Conservation (phyloP, 2,329 filamentous ascomycete genomes). For the Massarina eburnea region DNA sequence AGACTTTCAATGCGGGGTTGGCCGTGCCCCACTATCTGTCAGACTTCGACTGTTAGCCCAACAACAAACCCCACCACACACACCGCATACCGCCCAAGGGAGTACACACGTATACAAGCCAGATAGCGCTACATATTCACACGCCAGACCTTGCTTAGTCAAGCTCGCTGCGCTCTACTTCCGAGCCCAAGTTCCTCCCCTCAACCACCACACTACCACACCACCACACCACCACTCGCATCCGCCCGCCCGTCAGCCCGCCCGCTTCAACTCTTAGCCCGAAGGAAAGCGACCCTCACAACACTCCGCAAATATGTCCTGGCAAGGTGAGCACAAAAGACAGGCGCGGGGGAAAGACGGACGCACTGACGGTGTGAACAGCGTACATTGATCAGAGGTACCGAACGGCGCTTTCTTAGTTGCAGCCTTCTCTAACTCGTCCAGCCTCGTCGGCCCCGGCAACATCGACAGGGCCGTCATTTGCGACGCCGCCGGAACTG, state of each 20-base stretch:
- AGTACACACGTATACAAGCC: slow-evolving; percentile 4
- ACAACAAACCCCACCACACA: slow-evolving; percentile 14
- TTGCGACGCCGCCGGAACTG: slow-evolving; percentile 51
- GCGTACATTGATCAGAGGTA: slow-evolving; percentile 48
- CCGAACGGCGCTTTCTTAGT: not conserved
- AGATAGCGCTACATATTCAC: slow-evolving; percentile 18
- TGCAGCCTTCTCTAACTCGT: slow-evolving; percentile 14
- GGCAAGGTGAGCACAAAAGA: slow-evolving; percentile 42
- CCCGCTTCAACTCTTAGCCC: slow-evolving; percentile 25
- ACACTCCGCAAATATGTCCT: slow-evolving; percentile 38
- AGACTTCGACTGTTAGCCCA: slow-evolving; percentile 8
- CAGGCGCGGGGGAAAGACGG: slow-evolving; percentile 10
- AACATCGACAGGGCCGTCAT: slow-evolving; percentile 54
- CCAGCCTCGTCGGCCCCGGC: slow-evolving; percentile 46
- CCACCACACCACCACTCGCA: slow-evolving; percentile 6
- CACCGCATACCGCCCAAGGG: not conserved
- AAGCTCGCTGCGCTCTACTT: slow-evolving; percentile 17
- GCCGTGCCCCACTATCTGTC: slow-evolving; percentile 16
- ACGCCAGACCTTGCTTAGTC: slow-evolving; percentile 25
- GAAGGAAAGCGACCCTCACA: not conserved
- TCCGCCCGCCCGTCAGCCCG: slow-evolving; percentile 20
- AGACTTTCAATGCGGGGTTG: slow-evolving; percentile 10
- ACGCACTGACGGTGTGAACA: slow-evolving; percentile 27
- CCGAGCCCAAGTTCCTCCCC: slow-evolving; percentile 17
- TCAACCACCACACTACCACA: slow-evolving; percentile 6